Evolutionary conservation across 768 basidiomycete genomes (phyloP), one percentile per base, ranked within the genome.

Genomic region (Lentinula detonsa): DNA sequence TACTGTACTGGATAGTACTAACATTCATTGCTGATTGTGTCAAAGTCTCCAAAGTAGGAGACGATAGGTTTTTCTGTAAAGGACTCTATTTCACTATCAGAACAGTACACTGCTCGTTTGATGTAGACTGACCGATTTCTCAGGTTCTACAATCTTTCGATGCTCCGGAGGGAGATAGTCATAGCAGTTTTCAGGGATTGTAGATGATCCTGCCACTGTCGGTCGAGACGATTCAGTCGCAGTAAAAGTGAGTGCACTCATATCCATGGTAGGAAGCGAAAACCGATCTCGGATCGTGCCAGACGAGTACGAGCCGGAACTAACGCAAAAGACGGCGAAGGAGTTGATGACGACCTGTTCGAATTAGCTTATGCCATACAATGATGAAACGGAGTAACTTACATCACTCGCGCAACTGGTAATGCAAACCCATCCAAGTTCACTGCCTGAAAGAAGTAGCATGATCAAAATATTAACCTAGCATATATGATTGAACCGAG

Each of bases 261-360:
- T 60, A 34, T 60, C 59, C 59, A 60, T 51, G 13, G 48, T 52
- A 35, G 59, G 59, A 10, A 60, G 35, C 15, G 59, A 60, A 37
- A 35, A 60, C 3, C 59, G 59, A 23, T 60, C 59, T 16, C 40
- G 33, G 35, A 60, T 18, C 5, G 33, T n/a, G 10, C 43, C 9
- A 9, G 48, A 60, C 10, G 59, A 40, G 21, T 50, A 33, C 16
- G 59, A 31, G 28, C 40, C 23, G 10, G 59, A 51, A 13, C 59
- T 60, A 9, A 60, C 50, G 49, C 49, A 51, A 39, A 60, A 60
- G 7, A 60, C 23, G 10, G 59, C 49, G 39, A 60, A 40, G 2
- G 57, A 37, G 37, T 59, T 59, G 33, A 46, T 35, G 15, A 50
- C 33, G 31, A 51, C 50, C 50, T 51, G 3, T 48, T n/a, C 9